Evolutionary conservation across 2,329 filamentous ascomycete species (phyloP).

Genomic region (Grosmannia huntii): DNA sequence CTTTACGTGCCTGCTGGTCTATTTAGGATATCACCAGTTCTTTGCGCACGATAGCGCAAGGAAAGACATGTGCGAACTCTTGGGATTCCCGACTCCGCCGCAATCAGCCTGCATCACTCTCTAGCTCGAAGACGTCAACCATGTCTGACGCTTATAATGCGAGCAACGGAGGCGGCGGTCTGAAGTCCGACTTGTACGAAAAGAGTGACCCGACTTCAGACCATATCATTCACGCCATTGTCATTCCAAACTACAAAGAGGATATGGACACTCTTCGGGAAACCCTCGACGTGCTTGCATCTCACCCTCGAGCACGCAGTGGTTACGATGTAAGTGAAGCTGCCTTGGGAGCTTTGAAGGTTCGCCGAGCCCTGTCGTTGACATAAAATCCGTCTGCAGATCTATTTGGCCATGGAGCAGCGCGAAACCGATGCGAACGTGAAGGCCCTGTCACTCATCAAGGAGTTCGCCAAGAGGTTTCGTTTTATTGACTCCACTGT

Average conservation of each 20-base stretch:
- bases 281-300: constrained; percentile 55
- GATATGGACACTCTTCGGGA: constrained; percentile 55
- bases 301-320: constrained; percentile 47
- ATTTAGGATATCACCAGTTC: constrained; percentile 43
- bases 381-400: constrained; percentile 24
- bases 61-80: constrained; percentile 33
- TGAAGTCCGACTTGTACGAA: constrained; percentile 30
- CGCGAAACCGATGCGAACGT: constrained; percentile 47
- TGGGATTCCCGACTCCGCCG: constrained; percentile 33
- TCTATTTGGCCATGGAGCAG: constrained; percentile 62
- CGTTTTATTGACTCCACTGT: constrained; percentile 54
- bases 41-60: constrained; percentile 31
- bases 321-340: constrained; percentile 56
- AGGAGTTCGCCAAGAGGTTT: constrained; percentile 51
- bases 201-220: constrained; percentile 31
- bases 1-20: constrained; percentile 48
- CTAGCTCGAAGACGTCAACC: constrained; percentile 43
- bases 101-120: constrained; percentile 40
- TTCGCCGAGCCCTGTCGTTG: too few relatives aligned
- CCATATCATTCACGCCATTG: constrained; percentile 49
- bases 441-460: constrained; percentile 50
- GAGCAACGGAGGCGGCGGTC: constrained; percentile 38
- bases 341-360: neutral
- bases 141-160: constrained; percentile 33
- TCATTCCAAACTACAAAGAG: constrained; percentile 65